Percentiles rank a stretch among this genome's conserved stretches.
phyloP scores from a whole-genome alignment of 352 stramenopile genomes.

The Phytophthora macrochlamydospora region DNA sequence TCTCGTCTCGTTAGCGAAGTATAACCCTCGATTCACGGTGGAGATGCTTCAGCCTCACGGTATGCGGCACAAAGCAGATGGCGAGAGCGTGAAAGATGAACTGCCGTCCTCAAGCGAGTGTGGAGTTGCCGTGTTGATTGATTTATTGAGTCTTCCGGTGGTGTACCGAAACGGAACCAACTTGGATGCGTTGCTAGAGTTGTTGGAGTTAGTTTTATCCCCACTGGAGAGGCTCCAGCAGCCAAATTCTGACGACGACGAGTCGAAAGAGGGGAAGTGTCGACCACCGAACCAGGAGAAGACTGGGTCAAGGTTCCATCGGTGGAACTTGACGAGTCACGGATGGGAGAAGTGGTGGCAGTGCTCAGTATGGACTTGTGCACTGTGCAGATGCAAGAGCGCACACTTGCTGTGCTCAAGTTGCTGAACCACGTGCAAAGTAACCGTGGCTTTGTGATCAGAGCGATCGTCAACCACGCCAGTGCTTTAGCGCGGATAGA shows the following conservation, averaged over 20 bases:
- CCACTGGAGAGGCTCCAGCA: slow-evolving; percentile 82
- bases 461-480: slow-evolving; percentile 70
- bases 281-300: slow-evolving; percentile 21
- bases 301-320: slow-evolving; percentile 79
- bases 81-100: slow-evolving; percentile 21
- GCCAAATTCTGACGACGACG: slow-evolving; percentile 50
- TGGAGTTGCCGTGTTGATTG: slow-evolving; percentile 77
- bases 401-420: slow-evolving; percentile 80
- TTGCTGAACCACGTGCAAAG: slow-evolving; percentile 66
- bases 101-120: slow-evolving; percentile 28
- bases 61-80: slow-evolving; percentile 44
- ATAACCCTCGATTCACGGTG: slow-evolving; percentile 90
- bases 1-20: slow-evolving; percentile 89
- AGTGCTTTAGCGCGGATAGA: slow-evolving; percentile 49
- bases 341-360: slow-evolving; percentile 66
- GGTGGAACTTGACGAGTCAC: slow-evolving; percentile 54
- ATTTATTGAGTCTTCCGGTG: slow-evolving; percentile 86
- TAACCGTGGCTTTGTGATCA: slow-evolving; percentile 68
- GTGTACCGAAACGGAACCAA: slow-evolving; percentile 91
- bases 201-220: slow-evolving; percentile 90
- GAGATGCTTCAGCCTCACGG: slow-evolving; percentile 83
- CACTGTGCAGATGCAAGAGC: slow-evolving; percentile 82
- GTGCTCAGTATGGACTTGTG: slow-evolving; percentile 85
- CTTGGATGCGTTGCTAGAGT: slow-evolving; percentile 92
- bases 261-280: slow-evolving; percentile 48